Evolutionary conservation across 352 stramenopile species (phyloP).

Genomic region (Pelagophyceae sp.): DNA sequence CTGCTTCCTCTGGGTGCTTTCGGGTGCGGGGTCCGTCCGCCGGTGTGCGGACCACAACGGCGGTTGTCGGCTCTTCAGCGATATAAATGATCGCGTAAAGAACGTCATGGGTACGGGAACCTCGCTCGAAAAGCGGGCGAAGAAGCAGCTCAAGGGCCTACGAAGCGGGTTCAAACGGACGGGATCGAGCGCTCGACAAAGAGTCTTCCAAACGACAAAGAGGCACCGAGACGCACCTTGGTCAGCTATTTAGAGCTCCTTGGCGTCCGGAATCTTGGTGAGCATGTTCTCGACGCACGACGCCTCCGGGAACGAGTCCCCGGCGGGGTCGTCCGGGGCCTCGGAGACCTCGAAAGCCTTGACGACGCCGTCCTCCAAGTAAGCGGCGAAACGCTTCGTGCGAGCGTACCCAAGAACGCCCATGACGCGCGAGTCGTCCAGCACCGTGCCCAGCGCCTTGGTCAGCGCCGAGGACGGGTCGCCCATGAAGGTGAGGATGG

Average conservation of each 20-base stretch:
- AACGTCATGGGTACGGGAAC: no score
- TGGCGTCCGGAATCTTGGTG: neutral
- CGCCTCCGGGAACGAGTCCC: conserved; percentile 36
- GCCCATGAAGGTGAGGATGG: conserved; percentile 45
- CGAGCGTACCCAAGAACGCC: conserved; percentile 28
- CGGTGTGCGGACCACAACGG: no score
- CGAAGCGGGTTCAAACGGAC: no score
- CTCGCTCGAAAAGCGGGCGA: no score
- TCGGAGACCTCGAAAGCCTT: conserved; percentile 46
- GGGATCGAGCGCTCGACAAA: no score
- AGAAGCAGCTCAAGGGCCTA: no score
- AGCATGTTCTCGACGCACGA: neutral
- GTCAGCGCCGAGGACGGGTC: conserved; percentile 46
- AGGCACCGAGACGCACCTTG: no score
- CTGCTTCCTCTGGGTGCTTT: no score
- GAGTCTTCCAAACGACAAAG: no score
- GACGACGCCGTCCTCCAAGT: conserved; percentile 45
- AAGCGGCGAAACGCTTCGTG: conserved; percentile 50
- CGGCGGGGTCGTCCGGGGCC: conserved; percentile 46
- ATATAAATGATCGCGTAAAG: no score
- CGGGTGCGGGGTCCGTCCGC: no score
- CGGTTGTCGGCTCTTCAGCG: no score
- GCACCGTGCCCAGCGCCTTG: conserved; percentile 33
- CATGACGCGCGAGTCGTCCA: conserved; percentile 21
- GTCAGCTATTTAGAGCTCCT: neutral